Evolutionary conservation across 495 filamentous ascomycete genomes (phyloP).

Genomic region (Cercophora sp.): DNA sequence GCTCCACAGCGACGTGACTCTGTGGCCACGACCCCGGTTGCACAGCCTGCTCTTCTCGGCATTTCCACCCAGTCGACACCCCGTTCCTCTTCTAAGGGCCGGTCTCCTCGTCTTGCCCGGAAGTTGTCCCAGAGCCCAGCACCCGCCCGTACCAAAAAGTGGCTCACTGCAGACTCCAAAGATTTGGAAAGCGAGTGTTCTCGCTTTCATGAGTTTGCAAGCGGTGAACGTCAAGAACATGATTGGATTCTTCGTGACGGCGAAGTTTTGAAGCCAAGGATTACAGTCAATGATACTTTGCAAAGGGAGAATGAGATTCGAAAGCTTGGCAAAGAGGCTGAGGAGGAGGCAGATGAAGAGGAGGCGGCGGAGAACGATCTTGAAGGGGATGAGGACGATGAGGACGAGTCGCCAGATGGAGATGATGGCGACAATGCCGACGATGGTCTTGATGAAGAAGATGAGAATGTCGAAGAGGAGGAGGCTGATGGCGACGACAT

Average conservation of each 20-base stretch:
- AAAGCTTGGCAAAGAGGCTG: conserved; percentile 78
- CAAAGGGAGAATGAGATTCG: conserved; percentile 86
- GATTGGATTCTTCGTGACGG: conserved; percentile 75
- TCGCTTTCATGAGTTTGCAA: conserved; percentile 92
- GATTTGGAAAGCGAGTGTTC: conserved; percentile 64
- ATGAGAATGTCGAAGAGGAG: conserved; percentile 32
- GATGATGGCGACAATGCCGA: conserved; percentile 40
- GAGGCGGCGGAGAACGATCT: conserved; percentile 41
- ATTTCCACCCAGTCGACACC: neutral
- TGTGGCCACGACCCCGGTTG: conserved; percentile 18
- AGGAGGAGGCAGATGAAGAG: conserved; percentile 52
- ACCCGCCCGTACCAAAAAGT: conserved; percentile 34
- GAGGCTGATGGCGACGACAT: conserved; percentile 22
- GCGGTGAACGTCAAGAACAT: conserved; percentile 71
- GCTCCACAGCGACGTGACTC: conserved; percentile 12
- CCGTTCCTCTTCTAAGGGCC: conserved; percentile 38
- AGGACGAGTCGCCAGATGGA: conserved; percentile 33
- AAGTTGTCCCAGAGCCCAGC: conserved; percentile 33
- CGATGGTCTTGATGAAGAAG: conserved; percentile 46
- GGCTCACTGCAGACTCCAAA: conserved; percentile 44
- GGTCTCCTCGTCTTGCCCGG: conserved; percentile 43
- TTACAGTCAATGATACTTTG: conserved; percentile 86
- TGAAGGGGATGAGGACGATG: conserved; percentile 50
- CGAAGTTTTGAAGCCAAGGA: conserved; percentile 55
- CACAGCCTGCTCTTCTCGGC: conserved; percentile 13